Base-by-base conservation (phyloP, 2,329 filamentous ascomycete species). In the Tympanopsis confertula region DNA sequence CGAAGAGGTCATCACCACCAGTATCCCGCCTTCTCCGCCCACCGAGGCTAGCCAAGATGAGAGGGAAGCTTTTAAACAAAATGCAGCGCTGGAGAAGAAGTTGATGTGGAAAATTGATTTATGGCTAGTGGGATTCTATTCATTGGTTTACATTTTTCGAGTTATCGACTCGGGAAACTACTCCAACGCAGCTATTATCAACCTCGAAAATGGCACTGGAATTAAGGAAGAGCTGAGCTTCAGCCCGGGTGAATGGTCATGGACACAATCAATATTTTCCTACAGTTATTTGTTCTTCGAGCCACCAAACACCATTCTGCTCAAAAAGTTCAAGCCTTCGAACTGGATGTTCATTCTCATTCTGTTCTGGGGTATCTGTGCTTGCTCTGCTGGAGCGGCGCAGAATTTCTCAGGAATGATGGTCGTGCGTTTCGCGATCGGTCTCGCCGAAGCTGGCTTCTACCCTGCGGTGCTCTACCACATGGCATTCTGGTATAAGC, bases 401-500 rank as follows among this genome's bases (percentile, higher is more conserved):
- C 49, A 62, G 3, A 59, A 57, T 20, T 68, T 58, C 37, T 51
- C 47, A 1, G 59, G 61, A 1, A 51, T 68, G 1, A 47, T 65
- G 2, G 54, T 56, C 3, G 50, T 58, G 4, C 51, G 65, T 1
- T 59, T 65, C 41, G 52, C 65, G 32, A 52, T 66, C 2, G 56
- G 56, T 3, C 39, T 28, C 24, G 10, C n/a, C 17, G 10, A 78
- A 53, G 71, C 68, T 4, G 74, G 73, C 0, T 55, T 78, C 0
- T 78, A 78, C 40, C 74, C 74, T 0, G 72, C 74, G 1, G 59
- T 67, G 45, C 66, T 68, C 1, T 52, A 70, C 19, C 81, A 82
- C 41, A 59, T 82, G 13, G 78, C 76, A 0, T 65, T 78, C 40
- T 81, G 78, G 55, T 82, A 81, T 51, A 72, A 66, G 15, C 75